phyloP scores from a whole-genome alignment of 192 early-diverging fungal species.

The Coemansia sp. region DNA sequence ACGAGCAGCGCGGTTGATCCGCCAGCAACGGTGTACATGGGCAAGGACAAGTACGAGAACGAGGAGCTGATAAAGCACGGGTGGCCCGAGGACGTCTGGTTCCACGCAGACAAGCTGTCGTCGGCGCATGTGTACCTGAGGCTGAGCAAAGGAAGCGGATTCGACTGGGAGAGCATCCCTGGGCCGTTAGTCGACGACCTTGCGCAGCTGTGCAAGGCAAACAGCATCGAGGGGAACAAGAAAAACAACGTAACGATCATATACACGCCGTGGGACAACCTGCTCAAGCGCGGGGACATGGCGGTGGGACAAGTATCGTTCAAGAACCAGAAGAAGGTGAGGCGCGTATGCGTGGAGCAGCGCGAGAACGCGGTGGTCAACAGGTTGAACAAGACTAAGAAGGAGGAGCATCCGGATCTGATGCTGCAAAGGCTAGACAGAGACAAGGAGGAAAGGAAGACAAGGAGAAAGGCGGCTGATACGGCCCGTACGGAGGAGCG shows the following conservation, averaged over 20 bases:
- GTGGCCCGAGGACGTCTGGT: constrained; percentile 91
- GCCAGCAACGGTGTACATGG: constrained; percentile 89
- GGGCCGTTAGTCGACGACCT: constrained; percentile 72
- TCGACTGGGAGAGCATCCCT: constrained; percentile 82
- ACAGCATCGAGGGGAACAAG: constrained; percentile 97
- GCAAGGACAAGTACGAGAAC: constrained; percentile 98
- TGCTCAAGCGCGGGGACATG: constrained; percentile 92
- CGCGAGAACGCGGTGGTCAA: constrained; percentile 85
- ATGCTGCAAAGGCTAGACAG: constrained; percentile 65
- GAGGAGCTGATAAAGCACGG: constrained; percentile 95
- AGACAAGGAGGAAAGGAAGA: constrained; percentile 43
- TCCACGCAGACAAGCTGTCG: constrained; percentile 97
- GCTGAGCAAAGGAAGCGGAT: constrained; percentile 50
- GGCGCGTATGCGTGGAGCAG: constrained; percentile 73
- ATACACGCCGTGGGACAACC: constrained; percentile 89
- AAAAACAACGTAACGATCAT: constrained; percentile 87
- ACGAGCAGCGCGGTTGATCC: constrained; percentile 66
- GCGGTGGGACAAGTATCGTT: constrained; percentile 96
- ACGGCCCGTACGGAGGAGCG: constrained; percentile 22
- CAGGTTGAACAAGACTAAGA: constrained; percentile 90
- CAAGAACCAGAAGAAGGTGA: constrained; percentile 73
- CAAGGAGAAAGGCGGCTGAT: constrained; percentile 23
- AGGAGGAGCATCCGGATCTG: constrained; percentile 76
- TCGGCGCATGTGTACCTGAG: constrained; percentile 97
- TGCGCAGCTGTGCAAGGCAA: constrained; percentile 95